Percentiles rank a stretch among this genome's conserved stretches.
Conservation (phyloP, 768 basidiomycete species). For the Podaxis carcinomalis region DNA sequence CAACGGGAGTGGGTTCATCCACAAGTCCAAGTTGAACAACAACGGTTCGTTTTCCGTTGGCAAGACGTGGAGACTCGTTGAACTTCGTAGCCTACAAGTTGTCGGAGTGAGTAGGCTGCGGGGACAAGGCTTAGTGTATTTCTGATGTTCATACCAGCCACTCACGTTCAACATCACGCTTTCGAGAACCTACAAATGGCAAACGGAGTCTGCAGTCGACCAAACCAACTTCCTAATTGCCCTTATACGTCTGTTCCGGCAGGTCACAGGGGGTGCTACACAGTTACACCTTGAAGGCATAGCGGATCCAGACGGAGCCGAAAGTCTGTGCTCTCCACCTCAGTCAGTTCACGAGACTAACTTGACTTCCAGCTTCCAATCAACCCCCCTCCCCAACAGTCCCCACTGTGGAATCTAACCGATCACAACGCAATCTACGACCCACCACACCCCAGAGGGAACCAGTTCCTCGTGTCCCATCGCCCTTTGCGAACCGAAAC, state of each 20-base stretch:
- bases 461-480: conserved; percentile 13
- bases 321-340: conserved; percentile 23
- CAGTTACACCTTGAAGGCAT: conserved; percentile 59
- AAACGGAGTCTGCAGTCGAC: conserved; percentile 71
- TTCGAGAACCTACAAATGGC: conserved; percentile 88
- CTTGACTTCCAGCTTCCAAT: conserved; percentile 9
- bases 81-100: conserved; percentile 79
- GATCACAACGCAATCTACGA: conserved; percentile 9
- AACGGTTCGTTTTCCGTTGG: conserved; percentile 96
- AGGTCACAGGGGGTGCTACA: conserved; percentile 36
- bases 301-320: conserved; percentile 31
- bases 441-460: conserved; percentile 14
- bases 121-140: background rate
- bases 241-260: conserved; percentile 57
- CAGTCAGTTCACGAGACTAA: background rate
- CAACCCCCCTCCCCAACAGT: conserved; percentile 7
- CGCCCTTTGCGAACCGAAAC: conserved; percentile 14
- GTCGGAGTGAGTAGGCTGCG: conserved; percentile 50
- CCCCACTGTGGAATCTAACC: conserved; percentile 2
- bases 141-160: conserved; percentile 37
- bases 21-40: conserved; percentile 95
- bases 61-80: conserved; percentile 89
- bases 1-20: conserved; percentile 68
- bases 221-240: conserved; percentile 70
- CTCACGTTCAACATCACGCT: conserved; percentile 76